Conservation (phyloP, 1,284 basidiomycete genomes). For the Singerocomus rubriflavus region DNA sequence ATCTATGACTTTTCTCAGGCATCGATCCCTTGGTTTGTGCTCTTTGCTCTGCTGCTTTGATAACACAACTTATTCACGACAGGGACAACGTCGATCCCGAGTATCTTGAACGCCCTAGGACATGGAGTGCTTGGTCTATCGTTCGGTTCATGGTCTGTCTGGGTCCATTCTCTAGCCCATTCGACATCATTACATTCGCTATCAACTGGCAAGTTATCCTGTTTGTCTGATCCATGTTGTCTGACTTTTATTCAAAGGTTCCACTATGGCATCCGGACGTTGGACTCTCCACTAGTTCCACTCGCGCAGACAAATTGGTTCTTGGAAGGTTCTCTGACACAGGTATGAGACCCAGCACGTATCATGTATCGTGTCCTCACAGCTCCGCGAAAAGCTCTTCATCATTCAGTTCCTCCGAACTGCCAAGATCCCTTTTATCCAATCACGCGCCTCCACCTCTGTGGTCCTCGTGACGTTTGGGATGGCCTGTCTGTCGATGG, state of each 20-base stretch:
- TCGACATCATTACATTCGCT: constrained; percentile 29
- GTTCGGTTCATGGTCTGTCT: constrained; percentile 32
- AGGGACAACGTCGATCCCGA: constrained; percentile 35
- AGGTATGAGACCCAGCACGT: constrained; percentile 17
- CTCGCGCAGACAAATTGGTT: constrained; percentile 34
- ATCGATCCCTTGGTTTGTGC: constrained; percentile 31
- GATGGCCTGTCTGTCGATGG: constrained; percentile 32
- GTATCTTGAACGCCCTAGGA: constrained; percentile 30
- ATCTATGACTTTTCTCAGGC: constrained; percentile 33
- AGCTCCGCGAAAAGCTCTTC: constrained; percentile 24
- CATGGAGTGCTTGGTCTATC: constrained; percentile 32
- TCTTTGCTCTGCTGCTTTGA: not conserved
- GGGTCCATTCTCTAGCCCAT: constrained; percentile 33
- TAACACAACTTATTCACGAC: constrained; percentile 2
- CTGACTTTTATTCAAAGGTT: constrained; percentile 21
- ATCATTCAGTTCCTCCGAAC: constrained; percentile 35
- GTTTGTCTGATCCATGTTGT: not conserved
- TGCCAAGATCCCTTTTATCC: constrained; percentile 31
- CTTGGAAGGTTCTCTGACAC: constrained; percentile 32
- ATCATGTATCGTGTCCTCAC: constrained; percentile 1
- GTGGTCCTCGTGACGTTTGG: constrained; percentile 32
- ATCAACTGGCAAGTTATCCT: constrained; percentile 27
- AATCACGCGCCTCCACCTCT: constrained; percentile 29
- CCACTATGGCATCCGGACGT: constrained; percentile 30
- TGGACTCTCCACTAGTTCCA: constrained; percentile 27